Evolutionary conservation across 345 rosid genomes (phyloP), one percentile per base, ranked within the genome.

Genomic region (Salix caprea): DNA sequence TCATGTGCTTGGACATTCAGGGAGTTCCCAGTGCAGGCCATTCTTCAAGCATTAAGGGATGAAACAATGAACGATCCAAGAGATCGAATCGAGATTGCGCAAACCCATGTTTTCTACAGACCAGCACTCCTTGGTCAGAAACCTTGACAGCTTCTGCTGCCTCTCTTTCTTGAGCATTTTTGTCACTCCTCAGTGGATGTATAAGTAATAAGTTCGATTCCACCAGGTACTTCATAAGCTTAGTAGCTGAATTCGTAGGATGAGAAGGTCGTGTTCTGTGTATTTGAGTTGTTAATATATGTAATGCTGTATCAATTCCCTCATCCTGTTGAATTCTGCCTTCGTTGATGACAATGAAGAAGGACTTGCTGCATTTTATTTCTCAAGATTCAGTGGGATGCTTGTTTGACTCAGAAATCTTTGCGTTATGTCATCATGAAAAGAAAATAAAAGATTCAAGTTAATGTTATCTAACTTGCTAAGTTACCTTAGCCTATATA

Each of bases 41-140:
- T 80, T 67, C 83, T 80, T 67, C 69, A 80, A 72, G 83, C 79
- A 4, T 68, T 80, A n/a, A 80, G 79, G 74, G 83, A 80, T 36
- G 83, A 80, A 67, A 76, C 79, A 1, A 76, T 80, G 83, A 80
- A 80, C 23, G 83, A 80, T 46, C 83, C 83, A 44, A 80, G 83
- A 72, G 83, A 80, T 60, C 79, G 80, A 18, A 76, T 80, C 7
- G 77, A 76, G 70, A 80, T 80, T 34, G 83, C 81, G 23, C 81
- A 77, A 61, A 80, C 73, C 66, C 75, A 72, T 12, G 77, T 75
- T 64, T 42, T 75, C 65, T 77, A 72, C 48, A 73, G 74, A 42
- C 77, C 84, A 28, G 44, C 83, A 26, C 84, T 76, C 24, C 77
- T 76, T 15, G 77, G 84, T 36, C 80, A 72, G n/a, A 48, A 72